phyloP scores from a whole-genome alignment of 192 early-diverging fungal species.

The Backusella luteola region DNA sequence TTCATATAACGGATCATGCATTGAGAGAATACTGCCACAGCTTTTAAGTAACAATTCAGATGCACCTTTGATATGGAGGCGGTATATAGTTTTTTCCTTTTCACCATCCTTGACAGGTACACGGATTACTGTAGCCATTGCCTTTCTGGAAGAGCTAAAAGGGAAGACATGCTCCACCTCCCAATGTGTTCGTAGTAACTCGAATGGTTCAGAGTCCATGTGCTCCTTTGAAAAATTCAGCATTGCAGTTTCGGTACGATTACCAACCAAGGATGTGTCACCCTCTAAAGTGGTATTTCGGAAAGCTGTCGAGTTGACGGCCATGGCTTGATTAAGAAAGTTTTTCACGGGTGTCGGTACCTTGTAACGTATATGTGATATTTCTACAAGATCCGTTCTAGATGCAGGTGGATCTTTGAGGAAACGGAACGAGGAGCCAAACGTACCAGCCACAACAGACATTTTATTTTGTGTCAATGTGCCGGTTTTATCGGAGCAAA shows the following conservation, averaged over 20 bases:
- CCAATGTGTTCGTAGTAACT: conserved; percentile 56
- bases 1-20: conserved; percentile 28
- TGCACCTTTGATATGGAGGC: conserved; percentile 93
- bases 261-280: conserved; percentile 69
- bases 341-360: conserved; percentile 41
- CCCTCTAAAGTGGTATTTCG: conserved; percentile 45
- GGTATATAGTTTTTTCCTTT: conserved; percentile 40
- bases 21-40: conserved; percentile 55
- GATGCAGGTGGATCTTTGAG: conserved; percentile 40
- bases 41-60: conserved; percentile 77
- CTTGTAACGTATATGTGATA: conserved; percentile 46
- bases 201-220: conserved; percentile 64
- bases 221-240: conserved; percentile 71
- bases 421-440: conserved; percentile 70
- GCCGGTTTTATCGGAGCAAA: conserved; percentile 99
- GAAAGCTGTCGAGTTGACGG: conserved; percentile 83
- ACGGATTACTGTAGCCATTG: conserved; percentile 85
- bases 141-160: conserved; percentile 88
- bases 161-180: conserved; percentile 75
- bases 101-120: conserved; percentile 40
- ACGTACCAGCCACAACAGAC: conserved; percentile 87
- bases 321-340: conserved; percentile 71
- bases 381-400: conserved; percentile 41
- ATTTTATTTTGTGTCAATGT: conserved; percentile 97
- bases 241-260: conserved; percentile 94